Conservation (phyloP, 805 yeast genomes). For the Dipodascus albidus region DNA sequence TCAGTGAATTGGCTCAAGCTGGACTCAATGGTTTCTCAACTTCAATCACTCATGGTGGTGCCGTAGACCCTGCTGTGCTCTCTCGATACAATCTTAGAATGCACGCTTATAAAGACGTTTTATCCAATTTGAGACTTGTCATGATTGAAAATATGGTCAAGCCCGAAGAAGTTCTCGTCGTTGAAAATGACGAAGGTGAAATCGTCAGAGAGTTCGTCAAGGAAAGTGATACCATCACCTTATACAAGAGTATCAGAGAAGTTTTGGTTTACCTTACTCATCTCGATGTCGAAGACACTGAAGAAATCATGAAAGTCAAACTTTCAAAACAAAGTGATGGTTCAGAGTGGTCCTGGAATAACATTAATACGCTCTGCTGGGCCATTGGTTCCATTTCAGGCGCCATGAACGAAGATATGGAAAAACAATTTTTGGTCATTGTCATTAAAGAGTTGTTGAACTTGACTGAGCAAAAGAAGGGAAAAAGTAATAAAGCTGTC, state of each 20-base stretch:
- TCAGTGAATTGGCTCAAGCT: constrained; percentile 60
- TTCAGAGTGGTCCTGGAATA: constrained; percentile 98
- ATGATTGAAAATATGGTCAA: constrained; percentile 96
- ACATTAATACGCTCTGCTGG: constrained; percentile 96
- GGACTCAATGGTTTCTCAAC: constrained; percentile 44
- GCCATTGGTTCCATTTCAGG: constrained; percentile 99
- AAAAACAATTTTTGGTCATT: constrained; percentile 82
- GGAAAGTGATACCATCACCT: constrained; percentile 92
- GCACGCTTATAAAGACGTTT: constrained; percentile 66
- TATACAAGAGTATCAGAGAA: constrained; percentile 93
- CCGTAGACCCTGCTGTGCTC: constrained; percentile 70
- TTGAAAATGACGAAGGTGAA: constrained; percentile 98
- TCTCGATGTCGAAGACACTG: constrained; percentile 88
- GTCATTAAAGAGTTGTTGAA: constrained; percentile 88
- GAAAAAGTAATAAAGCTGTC: constrained; percentile 96
- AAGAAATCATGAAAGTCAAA: constrained; percentile 84
- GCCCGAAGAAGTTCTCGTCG: constrained; percentile 95
- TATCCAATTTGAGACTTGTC: constrained; percentile 80
- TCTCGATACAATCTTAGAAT: constrained; percentile 76
- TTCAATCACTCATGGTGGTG: constrained; percentile 46
- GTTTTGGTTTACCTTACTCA: constrained; percentile 92
- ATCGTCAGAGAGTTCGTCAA: constrained; percentile 94
- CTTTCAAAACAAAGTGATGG: constrained; percentile 90
- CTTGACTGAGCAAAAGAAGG: constrained; percentile 90
- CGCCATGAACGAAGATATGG: constrained; percentile 97